Evolutionary conservation across 2,329 filamentous ascomycete genomes (phyloP), one percentile per base, ranked within the genome.

Genomic region (Fusarium pilosicola): DNA sequence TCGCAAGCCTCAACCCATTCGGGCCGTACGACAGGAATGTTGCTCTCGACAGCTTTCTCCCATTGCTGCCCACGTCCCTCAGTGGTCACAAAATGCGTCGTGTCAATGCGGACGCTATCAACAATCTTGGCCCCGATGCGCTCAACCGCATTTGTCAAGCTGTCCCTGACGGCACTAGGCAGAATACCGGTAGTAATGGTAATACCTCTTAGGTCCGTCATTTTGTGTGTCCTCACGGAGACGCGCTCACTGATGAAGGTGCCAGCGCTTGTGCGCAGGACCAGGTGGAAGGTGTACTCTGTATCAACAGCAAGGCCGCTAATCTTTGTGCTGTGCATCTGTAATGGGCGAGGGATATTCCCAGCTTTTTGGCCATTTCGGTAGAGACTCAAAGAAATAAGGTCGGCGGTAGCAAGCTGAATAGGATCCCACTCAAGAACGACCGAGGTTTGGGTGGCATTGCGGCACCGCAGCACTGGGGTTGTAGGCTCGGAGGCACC

Each of bases 1-100:
- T 98, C 96, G 81, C 96, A 99, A n/a, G 95, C 96, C 77, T 97
- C 93, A 36, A 99, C 90, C 96, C 96, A 99, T 82, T 99, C 96
- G 26, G 96, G 96, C 44, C 96, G 90, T 28, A 99, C 96, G 17
- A 99, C 94, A 13, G 96, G 96, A 62, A 99, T 97, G 82, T 98
- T 99, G 90, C 95, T 97, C 85, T 98, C 96, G 36, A 96, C 92
- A 2, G 96, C 96, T 86, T 96, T 97, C 84, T 99, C 96, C 96
- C 96, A 99, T 18, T 92, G 89, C 57, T 93, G 88, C 38, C 96
- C 96, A 63, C 95, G 88, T 36, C 95, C 95, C 82, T 99, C 96
- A 15, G 94, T 97, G 73, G 96, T 98, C 68, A 99, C 94, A 81
- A 99, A 99, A 84, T 99, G 96, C 22, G 96, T 99, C 2, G 96